Conservation (phyloP, 1,139 yeast species). For the Hansenula anomala region DNA sequence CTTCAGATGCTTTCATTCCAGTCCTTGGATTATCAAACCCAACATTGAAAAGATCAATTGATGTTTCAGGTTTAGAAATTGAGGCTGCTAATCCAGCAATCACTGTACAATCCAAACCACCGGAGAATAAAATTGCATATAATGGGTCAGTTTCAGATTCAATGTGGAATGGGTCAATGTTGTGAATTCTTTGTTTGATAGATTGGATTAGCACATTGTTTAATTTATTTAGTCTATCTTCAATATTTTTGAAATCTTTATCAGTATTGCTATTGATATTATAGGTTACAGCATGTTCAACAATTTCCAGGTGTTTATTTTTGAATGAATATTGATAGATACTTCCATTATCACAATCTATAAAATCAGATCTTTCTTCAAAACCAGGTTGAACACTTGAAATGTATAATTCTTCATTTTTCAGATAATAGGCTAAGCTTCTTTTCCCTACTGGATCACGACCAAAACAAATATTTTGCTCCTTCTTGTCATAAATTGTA, state of each 20-base stretch:
- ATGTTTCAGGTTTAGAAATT: conserved; percentile 21
- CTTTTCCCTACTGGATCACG: conserved; percentile 82
- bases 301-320: conserved; percentile 11
- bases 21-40: conserved; percentile 93
- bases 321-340: conserved; percentile 39
- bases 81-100: conserved; percentile 45
- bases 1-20: conserved; percentile 46
- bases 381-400: conserved; percentile 43
- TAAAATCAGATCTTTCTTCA: conserved; percentile 25
- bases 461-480: conserved; percentile 59
- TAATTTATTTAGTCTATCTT: conserved; percentile 20
- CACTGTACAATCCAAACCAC: conserved; percentile 90
- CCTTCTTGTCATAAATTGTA: conserved; percentile 38
- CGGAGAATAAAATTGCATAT: conserved; percentile 76
- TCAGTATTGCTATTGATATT: conserved; percentile 17
- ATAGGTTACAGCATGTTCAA: conserved; percentile 10
- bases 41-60: conserved; percentile 80
- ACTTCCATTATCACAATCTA: conserved; percentile 49
- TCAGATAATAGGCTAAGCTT: conserved; percentile 49
- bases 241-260: conserved; percentile 10
- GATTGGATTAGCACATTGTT: conserved; percentile 32
- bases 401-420: conserved; percentile 30
- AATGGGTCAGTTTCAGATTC: conserved; percentile 19
- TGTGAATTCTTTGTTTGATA: conserved; percentile 44
- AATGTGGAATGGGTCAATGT: conserved; percentile 53